Percentiles rank a stretch among this genome's conserved stretches.
Evolutionary conservation across 176 grass and related monocot genomes (phyloP).

Genomic region (barley (Hordeum vulgare)): MorexV3_pseudomolecules_assembly NC_058519.1:621227437-621227936

Average conservation of each 20-base stretch:
- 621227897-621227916: no score
- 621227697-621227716: not conserved
- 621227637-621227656: not conserved
- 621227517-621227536: not conserved
- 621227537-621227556: no score
- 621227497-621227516: not conserved
- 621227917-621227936: no score
- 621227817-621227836: not conserved
- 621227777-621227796: not conserved
- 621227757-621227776: not conserved
- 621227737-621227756: not conserved
- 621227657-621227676: not conserved
- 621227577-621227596: not conserved
- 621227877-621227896: no score
- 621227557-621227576: not conserved
- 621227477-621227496: not conserved
- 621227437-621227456: not conserved
- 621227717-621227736: not conserved
- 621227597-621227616: not conserved
- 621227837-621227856: not conserved
- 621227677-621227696: no score
- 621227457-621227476: not conserved
- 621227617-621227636: not conserved
- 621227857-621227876: not conserved
- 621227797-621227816: not conserved